A percentile compares a stretch with the other conserved stretches of the same genome.
Conservation (phyloP, 2,329 filamentous ascomycete species). For the Penicillium sclerotigenum region DNA sequence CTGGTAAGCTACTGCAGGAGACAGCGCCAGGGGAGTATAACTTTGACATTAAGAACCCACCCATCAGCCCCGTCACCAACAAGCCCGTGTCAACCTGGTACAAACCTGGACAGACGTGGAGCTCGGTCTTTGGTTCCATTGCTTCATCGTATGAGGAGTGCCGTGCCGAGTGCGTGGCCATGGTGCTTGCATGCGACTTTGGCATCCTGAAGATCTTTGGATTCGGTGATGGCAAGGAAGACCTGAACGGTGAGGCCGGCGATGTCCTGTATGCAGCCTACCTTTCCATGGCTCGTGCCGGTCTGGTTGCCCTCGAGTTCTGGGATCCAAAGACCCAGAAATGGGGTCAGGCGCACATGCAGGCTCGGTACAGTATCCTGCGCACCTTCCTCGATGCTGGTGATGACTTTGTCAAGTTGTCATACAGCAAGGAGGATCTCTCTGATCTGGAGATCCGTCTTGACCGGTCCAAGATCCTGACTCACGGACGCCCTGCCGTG, state of each 20-base stretch:
- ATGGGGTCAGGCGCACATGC: slow-evolving; percentile 91
- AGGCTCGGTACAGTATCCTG: slow-evolving; percentile 85
- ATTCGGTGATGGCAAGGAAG: slow-evolving; percentile 70
- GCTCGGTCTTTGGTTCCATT: slow-evolving; percentile 82
- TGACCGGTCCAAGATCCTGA: slow-evolving; percentile 82
- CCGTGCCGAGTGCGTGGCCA: slow-evolving; percentile 88
- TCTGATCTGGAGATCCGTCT: slow-evolving; percentile 78
- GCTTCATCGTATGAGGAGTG: slow-evolving; percentile 93
- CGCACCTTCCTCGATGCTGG: slow-evolving; percentile 73
- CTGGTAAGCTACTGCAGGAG: slow-evolving; percentile 90
- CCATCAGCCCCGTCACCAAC: slow-evolving; percentile 72
- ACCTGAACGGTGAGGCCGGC: slow-evolving; percentile 74
- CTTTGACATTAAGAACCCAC: slow-evolving; percentile 79
- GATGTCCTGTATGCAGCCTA: slow-evolving; percentile 87
- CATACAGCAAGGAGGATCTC: slow-evolving; percentile 69
- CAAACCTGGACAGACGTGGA: slow-evolving; percentile 93
- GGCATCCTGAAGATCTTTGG: slow-evolving; percentile 86
- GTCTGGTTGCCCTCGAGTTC: slow-evolving; percentile 82
- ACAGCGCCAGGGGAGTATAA: slow-evolving; percentile 79
- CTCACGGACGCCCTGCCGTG: slow-evolving; percentile 76
- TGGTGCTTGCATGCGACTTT: slow-evolving; percentile 87
- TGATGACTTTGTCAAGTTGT: slow-evolving; percentile 80
- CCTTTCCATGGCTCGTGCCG: slow-evolving; percentile 90
- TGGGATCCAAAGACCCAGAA: slow-evolving; percentile 89
- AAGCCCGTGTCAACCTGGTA: slow-evolving; percentile 84